Percentiles rank a stretch among this genome's conserved stretches.
These are phyloP conservation scores for Rhodotorula sp. DNA, from an alignment of 1,284 basidiomycete species.

Conservation along the genomic window DNA sequence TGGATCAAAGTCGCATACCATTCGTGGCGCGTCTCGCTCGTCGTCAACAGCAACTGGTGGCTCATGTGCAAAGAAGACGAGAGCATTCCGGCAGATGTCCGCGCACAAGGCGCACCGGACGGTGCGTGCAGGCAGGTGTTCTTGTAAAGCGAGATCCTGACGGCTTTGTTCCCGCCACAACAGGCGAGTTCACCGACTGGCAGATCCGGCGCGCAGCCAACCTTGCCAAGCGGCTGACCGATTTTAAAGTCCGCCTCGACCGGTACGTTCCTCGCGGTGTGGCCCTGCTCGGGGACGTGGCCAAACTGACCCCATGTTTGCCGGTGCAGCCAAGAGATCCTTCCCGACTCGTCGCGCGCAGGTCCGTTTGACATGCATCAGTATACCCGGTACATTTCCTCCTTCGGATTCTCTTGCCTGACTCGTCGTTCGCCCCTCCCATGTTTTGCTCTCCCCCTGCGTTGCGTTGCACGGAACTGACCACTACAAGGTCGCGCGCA, in stretches of 20 bases:
- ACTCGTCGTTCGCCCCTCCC: constrained; percentile 4
- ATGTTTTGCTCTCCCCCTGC: constrained; percentile 58
- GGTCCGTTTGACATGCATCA: constrained; percentile 61
- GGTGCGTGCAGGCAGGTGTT: constrained; percentile 16
- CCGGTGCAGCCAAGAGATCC: constrained; percentile 54
- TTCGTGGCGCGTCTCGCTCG: constrained; percentile 80
- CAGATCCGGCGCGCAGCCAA: constrained; percentile 83
- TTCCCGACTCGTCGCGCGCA: constrained; percentile 56
- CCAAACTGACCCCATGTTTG: neutral
- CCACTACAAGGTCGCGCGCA: constrained; percentile 27
- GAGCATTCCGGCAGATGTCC: constrained; percentile 49
- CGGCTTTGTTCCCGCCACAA: too few species aligned
- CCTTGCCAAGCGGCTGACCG: constrained; percentile 70
- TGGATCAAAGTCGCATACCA: constrained; percentile 90
- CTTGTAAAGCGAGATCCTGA: neutral
- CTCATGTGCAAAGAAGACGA: constrained; percentile 67
- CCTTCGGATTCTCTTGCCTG: constrained; percentile 15
- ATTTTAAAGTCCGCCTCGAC: constrained; percentile 71
- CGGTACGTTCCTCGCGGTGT: constrained; percentile 50
- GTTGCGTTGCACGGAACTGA: constrained; percentile 48
- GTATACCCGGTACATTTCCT: constrained; percentile 52
- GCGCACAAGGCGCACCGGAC: constrained; percentile 33
- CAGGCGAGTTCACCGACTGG: constrained; percentile 64
- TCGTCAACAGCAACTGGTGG: constrained; percentile 98
- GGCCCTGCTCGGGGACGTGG: constrained; percentile 39